phyloP scores from a whole-genome alignment of 495 filamentous ascomycete genomes.

The Aspergillus indologenus region DNA sequence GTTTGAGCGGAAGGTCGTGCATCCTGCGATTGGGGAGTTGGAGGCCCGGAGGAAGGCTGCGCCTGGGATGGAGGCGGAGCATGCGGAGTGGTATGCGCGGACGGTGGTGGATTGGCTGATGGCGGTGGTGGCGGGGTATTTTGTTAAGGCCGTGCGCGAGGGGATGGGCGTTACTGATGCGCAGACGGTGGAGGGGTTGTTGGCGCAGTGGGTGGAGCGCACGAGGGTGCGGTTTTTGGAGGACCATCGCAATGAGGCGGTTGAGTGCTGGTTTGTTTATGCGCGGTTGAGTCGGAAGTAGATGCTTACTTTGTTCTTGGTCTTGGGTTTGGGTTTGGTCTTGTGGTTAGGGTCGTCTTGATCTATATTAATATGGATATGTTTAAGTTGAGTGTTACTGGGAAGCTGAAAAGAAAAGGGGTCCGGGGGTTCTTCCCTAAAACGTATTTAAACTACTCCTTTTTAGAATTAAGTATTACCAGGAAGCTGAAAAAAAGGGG shows the following conservation, averaged over 20 bases:
- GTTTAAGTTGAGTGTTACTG: no score
- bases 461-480: no score
- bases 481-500: no score
- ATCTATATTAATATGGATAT: no score
- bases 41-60: neutral
- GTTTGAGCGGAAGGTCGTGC: neutral
- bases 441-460: no score
- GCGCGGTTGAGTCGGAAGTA: neutral
- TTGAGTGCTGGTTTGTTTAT: neutral
- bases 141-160: neutral
- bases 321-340: no score
- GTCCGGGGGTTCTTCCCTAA: no score
- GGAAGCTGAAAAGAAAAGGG: no score
- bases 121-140: slow-evolving; percentile 1
- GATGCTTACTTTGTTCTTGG: no score
- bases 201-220: neutral
- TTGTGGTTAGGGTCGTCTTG: neutral
- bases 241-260: neutral
- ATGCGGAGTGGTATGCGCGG: neutral
- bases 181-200: neutral
- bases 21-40: neutral
- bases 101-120: neutral
- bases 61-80: neutral
- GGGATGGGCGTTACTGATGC: neutral
- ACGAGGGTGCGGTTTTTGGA: neutral